A percentile compares a stretch with the other conserved stretches of the same genome.
Evolutionary conservation across 2,329 filamentous ascomycete species (phyloP).

Genomic region (Tolypocladium album): DNA sequence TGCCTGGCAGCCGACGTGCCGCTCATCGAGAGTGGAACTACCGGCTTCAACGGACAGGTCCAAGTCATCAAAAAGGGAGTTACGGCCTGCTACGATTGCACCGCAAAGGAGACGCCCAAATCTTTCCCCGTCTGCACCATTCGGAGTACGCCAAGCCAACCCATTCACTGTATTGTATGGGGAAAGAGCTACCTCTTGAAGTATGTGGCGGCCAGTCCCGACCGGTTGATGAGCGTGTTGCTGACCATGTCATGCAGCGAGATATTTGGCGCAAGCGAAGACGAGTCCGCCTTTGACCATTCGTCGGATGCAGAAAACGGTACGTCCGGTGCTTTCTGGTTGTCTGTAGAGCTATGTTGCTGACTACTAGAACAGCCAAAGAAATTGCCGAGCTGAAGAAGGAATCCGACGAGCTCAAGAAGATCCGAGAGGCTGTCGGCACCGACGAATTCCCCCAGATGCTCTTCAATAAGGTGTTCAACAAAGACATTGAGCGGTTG

Average conservation of each 20-base stretch:
- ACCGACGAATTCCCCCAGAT: slow-evolving; percentile 64
- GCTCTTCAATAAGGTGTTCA: slow-evolving; percentile 90
- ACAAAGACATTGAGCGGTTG: slow-evolving; percentile 70
- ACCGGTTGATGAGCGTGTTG: not conserved
- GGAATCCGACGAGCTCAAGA: slow-evolving; percentile 74
- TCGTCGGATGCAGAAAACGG: slow-evolving; percentile 73
- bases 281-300: slow-evolving; percentile 71
- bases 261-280: slow-evolving; percentile 85
- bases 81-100: slow-evolving; percentile 96
- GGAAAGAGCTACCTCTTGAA: slow-evolving; percentile 92
- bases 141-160: slow-evolving; percentile 87
- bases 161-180: slow-evolving; percentile 99
- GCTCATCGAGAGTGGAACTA: slow-evolving; percentile 91
- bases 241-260: slow-evolving; percentile 32
- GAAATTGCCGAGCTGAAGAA: slow-evolving; percentile 83
- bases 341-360: not conserved
- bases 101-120: slow-evolving; percentile 79
- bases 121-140: slow-evolving; percentile 96
- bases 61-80: slow-evolving; percentile 89
- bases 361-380: slow-evolving; percentile 29
- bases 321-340: slow-evolving; percentile 16
- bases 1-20: slow-evolving; percentile 85
- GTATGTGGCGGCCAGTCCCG: slow-evolving; percentile 21
- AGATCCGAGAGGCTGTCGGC: slow-evolving; percentile 72
- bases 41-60: slow-evolving; percentile 94